Evolutionary conservation across 768 basidiomycete genomes (phyloP), one percentile per base, ranked within the genome.

Genomic region (Hygrophoropsis aurantiaca): DNA sequence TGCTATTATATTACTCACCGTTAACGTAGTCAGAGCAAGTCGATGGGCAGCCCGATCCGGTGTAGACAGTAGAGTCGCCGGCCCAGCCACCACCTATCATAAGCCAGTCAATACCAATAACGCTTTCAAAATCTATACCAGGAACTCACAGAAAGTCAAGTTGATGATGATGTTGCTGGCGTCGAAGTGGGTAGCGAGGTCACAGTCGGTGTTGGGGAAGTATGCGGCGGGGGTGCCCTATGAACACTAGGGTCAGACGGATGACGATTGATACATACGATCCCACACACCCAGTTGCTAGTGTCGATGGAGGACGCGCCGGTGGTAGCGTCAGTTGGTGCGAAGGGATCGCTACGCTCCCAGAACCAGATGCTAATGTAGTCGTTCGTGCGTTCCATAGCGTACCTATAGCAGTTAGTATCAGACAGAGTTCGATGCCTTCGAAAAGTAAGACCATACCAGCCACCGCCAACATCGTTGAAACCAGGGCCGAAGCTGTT

Each of bases 281-380:
- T n/a, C n/a, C n/a, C n/a, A 26, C 42, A 44, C 26, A 55, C 63
- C 67, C 66, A 67, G 27, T 18, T 34, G 25, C 23, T 52, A n/a
- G 62, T 55, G 33, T 63, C 9, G 18, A 62, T 46, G n/a, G 26
- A 40, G 24, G 27, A 36, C 7, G 47, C 47, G 21, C 59, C 62
- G 32, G 48, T 50, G 11, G 46, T 59, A 44, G 63, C 64, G 40
- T 73, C 72, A 7, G 45, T 24, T 3, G 74, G 74, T 9, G 64
- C 67, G n/a, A 47, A 54, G 4, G 50, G 0, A 33, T 62, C 59
- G 21, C 56, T 45, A 13, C 72, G 58, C 38, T 65, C 64, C 72
- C 75, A 75, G 56, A 70, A 74, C 63, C 68, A 75, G 35, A 74
- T 45, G 32, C 63, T 65, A 8, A 76, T 69, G 42, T 65, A 65